Evolutionary conservation across 2,329 filamentous ascomycete genomes (phyloP).

Genomic region (Pezicula radicicola): DNA sequence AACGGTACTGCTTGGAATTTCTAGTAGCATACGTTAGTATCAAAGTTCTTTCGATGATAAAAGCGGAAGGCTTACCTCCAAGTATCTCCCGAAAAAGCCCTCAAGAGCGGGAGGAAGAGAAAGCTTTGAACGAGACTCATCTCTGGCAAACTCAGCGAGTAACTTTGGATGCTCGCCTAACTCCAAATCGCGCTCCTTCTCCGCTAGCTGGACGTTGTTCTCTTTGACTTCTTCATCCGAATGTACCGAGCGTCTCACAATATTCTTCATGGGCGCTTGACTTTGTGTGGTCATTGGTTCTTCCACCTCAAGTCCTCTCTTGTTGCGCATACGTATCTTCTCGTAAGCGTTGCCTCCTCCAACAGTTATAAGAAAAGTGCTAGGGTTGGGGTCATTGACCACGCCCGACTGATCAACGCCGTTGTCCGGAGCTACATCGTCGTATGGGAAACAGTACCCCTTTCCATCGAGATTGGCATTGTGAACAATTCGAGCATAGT

Average conservation of each 20-base stretch:
- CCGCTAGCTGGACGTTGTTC: neutral
- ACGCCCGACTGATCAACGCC: conserved; percentile 60
- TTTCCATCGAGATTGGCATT: conserved; percentile 53
- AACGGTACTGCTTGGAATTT: conserved; percentile 7
- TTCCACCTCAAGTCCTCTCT: neutral
- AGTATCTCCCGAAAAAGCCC: conserved; percentile 9
- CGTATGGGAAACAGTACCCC: conserved; percentile 71
- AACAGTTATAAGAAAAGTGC: conserved; percentile 13
- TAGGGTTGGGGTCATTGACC: conserved; percentile 44
- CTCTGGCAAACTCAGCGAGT: conserved; percentile 4
- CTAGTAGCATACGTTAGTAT: neutral
- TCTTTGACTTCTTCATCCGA: conserved; percentile 8
- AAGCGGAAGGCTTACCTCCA: conserved; percentile 6
- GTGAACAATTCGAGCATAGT: conserved; percentile 65
- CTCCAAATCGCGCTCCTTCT: conserved; percentile 8
- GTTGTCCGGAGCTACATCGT: conserved; percentile 58
- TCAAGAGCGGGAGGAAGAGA: conserved; percentile 8
- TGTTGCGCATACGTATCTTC: conserved; percentile 2
- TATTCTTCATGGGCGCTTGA: neutral
- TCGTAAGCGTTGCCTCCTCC: conserved; percentile 15
- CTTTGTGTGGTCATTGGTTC: neutral
- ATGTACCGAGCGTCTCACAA: conserved; percentile 4
- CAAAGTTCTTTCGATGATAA: too few species aligned
- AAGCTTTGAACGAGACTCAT: neutral
- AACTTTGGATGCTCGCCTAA: conserved; percentile 12